Evolutionary conservation across 768 basidiomycete species (phyloP), one percentile per base, ranked within the genome.

Genomic region (Termitomyces sp.): DNA sequence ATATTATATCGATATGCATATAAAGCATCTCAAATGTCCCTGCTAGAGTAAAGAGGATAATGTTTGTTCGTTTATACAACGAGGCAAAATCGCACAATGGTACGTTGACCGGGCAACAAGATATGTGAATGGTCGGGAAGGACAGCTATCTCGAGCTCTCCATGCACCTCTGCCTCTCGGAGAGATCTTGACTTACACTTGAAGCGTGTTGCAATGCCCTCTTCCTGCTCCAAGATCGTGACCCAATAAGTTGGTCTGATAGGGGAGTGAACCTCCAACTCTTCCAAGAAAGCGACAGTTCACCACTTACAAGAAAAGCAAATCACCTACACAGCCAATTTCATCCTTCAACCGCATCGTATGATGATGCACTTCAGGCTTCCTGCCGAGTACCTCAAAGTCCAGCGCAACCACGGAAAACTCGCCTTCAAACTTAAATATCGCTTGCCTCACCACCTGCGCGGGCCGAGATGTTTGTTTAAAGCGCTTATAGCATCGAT

Each of bases 81-180:
- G 64, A 86, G 74, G 15, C 77, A 74, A 71, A 85, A 83, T 45
- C 80, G 79, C 60, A 86, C 72, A 63, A 85, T 75, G 9, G 78
- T 82, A 56, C 81, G 77, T 71, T 82, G 78, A 45, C 86, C 86
- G n/a, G 79, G 74, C 64, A 86, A 77, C 62, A 79, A 73, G 7
- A 45, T 66, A 68, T 88, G 86, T 6, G 84, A 79, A 20, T 76
- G 74, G 63, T 88, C 86, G 8, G 81, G 78, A 14, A 85, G 67
- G 34, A 83, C 72, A 11, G 77, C 76, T 29, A 85, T 73, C 65
- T 86, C 83, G 42, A 87, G 68, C 68, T 87, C 84, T n/a, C 84
- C 85, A 29, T 75, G 71, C 75, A 86, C 79, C 37, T 64, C 66
- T 67, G 80, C 79, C 29, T 63, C 5, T 11, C 46, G 17, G 10